Conservation (phyloP, 2,329 filamentous ascomycete genomes). For the Ustulina deusta region DNA sequence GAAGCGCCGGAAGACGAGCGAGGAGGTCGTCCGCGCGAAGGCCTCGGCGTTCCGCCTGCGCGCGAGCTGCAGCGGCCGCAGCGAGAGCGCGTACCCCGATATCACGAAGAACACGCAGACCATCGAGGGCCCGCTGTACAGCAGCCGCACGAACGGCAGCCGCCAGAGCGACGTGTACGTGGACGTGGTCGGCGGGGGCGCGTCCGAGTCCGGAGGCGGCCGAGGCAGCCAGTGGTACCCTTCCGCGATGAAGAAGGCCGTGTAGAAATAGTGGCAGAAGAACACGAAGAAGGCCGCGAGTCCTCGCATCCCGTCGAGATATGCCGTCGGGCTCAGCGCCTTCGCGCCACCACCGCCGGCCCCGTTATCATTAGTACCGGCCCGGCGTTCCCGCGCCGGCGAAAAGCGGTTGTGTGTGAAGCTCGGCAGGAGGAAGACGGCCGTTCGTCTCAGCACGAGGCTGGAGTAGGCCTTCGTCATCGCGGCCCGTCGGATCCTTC, state of each 20-base stretch:
- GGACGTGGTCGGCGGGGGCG: conserved; percentile 34
- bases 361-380: conserved; percentile 50
- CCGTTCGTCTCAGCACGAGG: conserved; percentile 53
- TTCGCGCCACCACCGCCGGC: conserved; percentile 55
- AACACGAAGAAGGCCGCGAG: conserved; percentile 67
- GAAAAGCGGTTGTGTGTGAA: conserved; percentile 60
- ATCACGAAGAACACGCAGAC: conserved; percentile 73
- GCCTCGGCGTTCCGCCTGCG: conserved; percentile 44
- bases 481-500: conserved; percentile 51
- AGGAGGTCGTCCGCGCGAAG: conserved; percentile 61
- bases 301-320: conserved; percentile 69
- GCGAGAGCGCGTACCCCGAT: conserved; percentile 70
- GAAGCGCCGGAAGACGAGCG: conserved; percentile 63
- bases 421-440: conserved; percentile 64
- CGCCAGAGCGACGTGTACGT: conserved; percentile 61
- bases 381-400: conserved; percentile 28
- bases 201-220: conserved; percentile 23
- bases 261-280: conserved; percentile 69
- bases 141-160: conserved; percentile 65
- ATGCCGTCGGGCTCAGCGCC: conserved; percentile 64
- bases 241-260: conserved; percentile 63
- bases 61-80: conserved; percentile 63
- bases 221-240: conserved; percentile 50
- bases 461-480: conserved; percentile 48
- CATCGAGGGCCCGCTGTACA: conserved; percentile 67